Conservation (phyloP, 352 stramenopile species). For the Phytophthora ohioensis region DNA sequence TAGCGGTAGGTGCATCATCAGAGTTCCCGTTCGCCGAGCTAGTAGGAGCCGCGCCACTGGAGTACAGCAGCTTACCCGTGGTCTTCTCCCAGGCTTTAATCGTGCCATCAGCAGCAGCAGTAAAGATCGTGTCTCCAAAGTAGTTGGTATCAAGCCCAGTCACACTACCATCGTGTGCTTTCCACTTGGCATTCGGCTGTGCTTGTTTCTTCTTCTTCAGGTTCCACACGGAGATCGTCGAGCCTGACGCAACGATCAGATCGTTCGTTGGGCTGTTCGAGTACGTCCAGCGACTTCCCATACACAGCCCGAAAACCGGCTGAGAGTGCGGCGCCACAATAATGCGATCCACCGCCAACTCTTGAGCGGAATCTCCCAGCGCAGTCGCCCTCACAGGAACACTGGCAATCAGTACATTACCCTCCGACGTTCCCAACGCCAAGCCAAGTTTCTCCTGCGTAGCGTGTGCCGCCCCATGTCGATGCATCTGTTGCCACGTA, state of each 20-base stretch:
- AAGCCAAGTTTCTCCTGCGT: constrained; percentile 42
- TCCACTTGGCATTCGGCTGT: constrained; percentile 51
- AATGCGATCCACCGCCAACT: constrained; percentile 51
- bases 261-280: constrained; percentile 61
- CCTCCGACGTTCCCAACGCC: constrained; percentile 67
- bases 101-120: constrained; percentile 64
- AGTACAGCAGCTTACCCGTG: constrained; percentile 40
- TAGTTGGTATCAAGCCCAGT: constrained; percentile 67
- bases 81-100: constrained; percentile 73
- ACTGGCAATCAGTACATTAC: constrained; percentile 61
- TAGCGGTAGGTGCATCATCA: constrained; percentile 2
- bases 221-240: constrained; percentile 78
- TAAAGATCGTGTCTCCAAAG: constrained; percentile 73
- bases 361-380: constrained; percentile 19
- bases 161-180: constrained; percentile 76
- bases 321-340: constrained; percentile 66
- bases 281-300: constrained; percentile 62
- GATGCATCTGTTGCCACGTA: constrained; percentile 76
- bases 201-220: constrained; percentile 59
- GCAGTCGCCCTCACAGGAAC: constrained; percentile 44
- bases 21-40: constrained; percentile 12
- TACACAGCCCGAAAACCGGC: constrained; percentile 65
- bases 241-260: constrained; percentile 69
- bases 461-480: constrained; percentile 25
- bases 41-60: constrained; percentile 19